phyloP scores from a whole-genome alignment of 1,284 basidiomycete genomes.

The Austropuccinia psidii region DNA sequence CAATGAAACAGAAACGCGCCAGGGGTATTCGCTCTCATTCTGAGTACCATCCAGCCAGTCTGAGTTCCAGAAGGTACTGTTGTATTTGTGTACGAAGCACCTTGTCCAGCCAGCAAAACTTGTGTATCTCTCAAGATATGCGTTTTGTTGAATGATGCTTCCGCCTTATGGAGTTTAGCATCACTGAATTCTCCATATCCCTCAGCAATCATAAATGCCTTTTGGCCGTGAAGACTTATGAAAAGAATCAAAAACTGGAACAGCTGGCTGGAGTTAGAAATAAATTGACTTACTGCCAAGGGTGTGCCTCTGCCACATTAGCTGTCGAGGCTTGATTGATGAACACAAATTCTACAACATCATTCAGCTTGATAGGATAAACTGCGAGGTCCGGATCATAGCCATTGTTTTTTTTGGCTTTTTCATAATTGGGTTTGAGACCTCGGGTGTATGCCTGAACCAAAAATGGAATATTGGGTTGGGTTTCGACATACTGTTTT shows the following conservation, averaged over 20 bases:
- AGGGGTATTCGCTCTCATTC: constrained; percentile 14
- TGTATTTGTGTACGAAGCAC: constrained; percentile 7
- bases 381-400: constrained; percentile 3
- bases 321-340: constrained; percentile 21
- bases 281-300: constrained; percentile 22
- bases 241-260: background rate
- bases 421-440: constrained; percentile 21
- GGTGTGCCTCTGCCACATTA: constrained; percentile 9
- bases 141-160: background rate
- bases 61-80: constrained; percentile 9
- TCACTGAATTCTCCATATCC: constrained; percentile 20
- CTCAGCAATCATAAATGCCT: background rate
- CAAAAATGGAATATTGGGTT: constrained; percentile 15
- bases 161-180: background rate
- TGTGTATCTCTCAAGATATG: constrained; percentile 22
- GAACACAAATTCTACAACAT: constrained; percentile 26
- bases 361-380: constrained; percentile 28
- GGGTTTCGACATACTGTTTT: constrained; percentile 18
- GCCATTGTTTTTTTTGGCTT: constrained; percentile 11
- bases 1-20: constrained; percentile 35
- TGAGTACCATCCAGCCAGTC: constrained; percentile 30
- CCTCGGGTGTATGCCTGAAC: constrained; percentile 11
- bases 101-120: constrained; percentile 2
- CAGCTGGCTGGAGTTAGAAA: too few relatives aligned
- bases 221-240: constrained; percentile 22